Conservation (phyloP, 1,139 yeast species). For the Taphrina flavorubra region DNA sequence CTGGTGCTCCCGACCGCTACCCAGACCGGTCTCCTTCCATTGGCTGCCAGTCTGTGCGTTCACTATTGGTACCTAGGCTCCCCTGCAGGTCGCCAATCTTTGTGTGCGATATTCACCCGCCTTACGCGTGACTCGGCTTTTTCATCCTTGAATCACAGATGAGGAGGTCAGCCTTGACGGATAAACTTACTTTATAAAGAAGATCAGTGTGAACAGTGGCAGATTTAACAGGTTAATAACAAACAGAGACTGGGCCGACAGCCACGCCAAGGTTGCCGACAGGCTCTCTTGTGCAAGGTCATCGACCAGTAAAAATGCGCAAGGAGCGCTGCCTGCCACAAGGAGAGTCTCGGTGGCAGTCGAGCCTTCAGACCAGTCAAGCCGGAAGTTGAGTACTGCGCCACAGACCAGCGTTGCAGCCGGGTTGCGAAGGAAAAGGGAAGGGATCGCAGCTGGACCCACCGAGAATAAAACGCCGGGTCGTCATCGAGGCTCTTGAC, state of each 20-base stretch:
- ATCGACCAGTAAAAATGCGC: background rate
- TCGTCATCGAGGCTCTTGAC: conserved; percentile 6
- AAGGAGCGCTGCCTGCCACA: too few relatives aligned
- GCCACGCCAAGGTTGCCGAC: background rate
- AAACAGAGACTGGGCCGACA: background rate
- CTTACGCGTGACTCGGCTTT: too few relatives aligned
- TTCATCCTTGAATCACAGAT: too few relatives aligned
- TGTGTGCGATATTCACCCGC: too few relatives aligned
- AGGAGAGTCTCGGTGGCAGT: background rate
- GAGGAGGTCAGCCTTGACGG: background rate
- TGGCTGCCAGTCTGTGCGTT: background rate
- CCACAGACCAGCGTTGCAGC: background rate
- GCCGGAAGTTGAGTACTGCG: conserved; percentile 1
- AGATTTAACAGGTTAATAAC: background rate
- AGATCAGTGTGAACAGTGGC: background rate
- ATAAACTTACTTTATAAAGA: background rate
- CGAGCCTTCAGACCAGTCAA: conserved; percentile 8
- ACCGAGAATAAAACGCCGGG: background rate
- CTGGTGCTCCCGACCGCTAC: conserved; percentile 21
- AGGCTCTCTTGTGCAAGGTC: too few relatives aligned
- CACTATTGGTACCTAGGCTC: too few relatives aligned
- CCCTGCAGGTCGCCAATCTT: too few relatives aligned
- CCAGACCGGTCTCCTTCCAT: conserved; percentile 5
- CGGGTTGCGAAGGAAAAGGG: background rate
- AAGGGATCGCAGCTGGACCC: conserved; percentile 7